Conservation (phyloP, 78 protist species). For the Creolimax fragrantissima region DNA sequence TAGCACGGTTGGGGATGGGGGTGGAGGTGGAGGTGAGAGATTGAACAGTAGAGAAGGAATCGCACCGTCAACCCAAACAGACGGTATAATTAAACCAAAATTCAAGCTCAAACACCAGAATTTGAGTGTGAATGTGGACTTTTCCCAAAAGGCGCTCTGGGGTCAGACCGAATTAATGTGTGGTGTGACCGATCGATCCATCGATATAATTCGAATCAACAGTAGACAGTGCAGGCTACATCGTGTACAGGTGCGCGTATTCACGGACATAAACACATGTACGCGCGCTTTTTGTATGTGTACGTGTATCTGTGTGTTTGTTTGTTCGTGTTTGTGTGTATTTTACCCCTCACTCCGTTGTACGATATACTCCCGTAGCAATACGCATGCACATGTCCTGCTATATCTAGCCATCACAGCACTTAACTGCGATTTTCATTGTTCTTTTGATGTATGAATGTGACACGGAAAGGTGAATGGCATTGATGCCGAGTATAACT, state of each 20-base stretch:
- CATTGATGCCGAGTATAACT: neutral
- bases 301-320: too few species aligned
- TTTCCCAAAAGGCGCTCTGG: neutral
- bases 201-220: neutral
- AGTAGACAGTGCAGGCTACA: neutral
- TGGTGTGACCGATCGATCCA: neutral
- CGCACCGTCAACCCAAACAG: neutral
- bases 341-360: too few species aligned
- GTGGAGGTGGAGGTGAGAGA: too few species aligned
- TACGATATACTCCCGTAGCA: too few species aligned
- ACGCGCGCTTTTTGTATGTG: too few species aligned
- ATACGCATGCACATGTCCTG: neutral
- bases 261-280: neutral
- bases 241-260: neutral
- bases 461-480: neutral
- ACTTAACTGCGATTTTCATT: too few species aligned
- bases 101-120: neutral
- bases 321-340: too few species aligned
- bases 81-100: neutral
- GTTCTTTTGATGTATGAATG: too few species aligned
- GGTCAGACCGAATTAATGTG: neutral
- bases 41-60: too few species aligned
- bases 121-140: neutral
- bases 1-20: neutral
- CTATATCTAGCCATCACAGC: too few species aligned